These are phyloP conservation scores for Gamarada debralockiae DNA, from an alignment of 495 filamentous ascomycete genomes.

Conservation along the genomic window DNA sequence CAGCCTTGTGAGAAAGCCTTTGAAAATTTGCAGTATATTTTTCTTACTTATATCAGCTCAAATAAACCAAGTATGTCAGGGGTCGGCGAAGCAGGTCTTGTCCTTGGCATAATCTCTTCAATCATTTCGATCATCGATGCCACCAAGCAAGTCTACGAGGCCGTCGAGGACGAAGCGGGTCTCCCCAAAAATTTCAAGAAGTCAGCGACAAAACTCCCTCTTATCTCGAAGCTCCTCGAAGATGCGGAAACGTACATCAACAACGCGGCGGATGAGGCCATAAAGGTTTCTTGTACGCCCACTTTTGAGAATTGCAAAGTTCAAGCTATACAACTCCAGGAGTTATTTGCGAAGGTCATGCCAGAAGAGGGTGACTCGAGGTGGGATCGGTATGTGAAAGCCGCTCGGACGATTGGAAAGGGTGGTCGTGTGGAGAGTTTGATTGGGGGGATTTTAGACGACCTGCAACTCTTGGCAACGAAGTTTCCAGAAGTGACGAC, in stretches of 20 bases:
- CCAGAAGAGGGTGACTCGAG: constrained; percentile 16
- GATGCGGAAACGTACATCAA: constrained; percentile 16
- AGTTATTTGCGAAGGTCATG: constrained; percentile 23
- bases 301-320: constrained; percentile 18
- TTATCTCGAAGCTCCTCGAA: constrained; percentile 20
- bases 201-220: constrained; percentile 21
- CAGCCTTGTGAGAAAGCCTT: constrained; percentile 5
- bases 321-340: constrained; percentile 15
- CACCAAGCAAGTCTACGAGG: constrained; percentile 23
- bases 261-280: constrained; percentile 8
- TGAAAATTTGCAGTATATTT: not conserved
- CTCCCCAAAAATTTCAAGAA: constrained; percentile 24
- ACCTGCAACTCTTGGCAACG: constrained; percentile 24
- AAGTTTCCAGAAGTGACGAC: constrained; percentile 13
- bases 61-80: constrained; percentile 8
- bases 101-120: constrained; percentile 23
- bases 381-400: constrained; percentile 19
- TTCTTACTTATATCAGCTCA: constrained; percentile 4
- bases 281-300: constrained; percentile 12
- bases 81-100: constrained; percentile 14
- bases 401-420: constrained; percentile 20
- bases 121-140: constrained; percentile 25
- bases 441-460: constrained; percentile 23
- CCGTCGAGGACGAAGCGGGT: constrained; percentile 16
- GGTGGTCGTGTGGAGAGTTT: constrained; percentile 22